Percentiles rank a stretch among this genome's conserved stretches.
Conservation (phyloP, 1,139 yeast genomes). For the Sugiyamaella pinicola region DNA sequence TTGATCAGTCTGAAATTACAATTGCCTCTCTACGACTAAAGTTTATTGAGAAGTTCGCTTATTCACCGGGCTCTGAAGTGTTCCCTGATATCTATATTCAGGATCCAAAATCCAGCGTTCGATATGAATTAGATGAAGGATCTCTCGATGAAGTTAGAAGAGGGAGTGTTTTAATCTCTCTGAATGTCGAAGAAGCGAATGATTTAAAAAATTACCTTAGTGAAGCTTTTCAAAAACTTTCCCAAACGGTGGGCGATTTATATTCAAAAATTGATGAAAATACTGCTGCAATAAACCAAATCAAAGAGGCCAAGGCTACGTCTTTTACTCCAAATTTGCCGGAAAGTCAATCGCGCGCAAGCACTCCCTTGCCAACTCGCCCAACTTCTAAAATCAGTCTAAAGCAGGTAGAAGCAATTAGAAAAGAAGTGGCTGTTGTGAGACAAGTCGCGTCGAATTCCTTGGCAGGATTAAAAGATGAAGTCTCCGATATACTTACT, state of each 20-base stretch:
- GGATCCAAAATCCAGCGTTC: constrained; percentile 59
- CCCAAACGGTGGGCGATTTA: constrained; percentile 42
- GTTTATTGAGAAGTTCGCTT: constrained; percentile 86
- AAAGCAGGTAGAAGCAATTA: constrained; percentile 41
- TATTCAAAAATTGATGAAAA: constrained; percentile 44
- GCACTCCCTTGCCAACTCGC: constrained; percentile 14
- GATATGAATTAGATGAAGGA: constrained; percentile 80
- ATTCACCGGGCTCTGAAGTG: constrained; percentile 65
- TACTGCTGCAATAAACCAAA: constrained; percentile 22
- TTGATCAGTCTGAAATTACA: constrained; percentile 53
- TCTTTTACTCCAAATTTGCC: background rate
- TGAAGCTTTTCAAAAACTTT: constrained; percentile 38
- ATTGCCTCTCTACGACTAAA: constrained; percentile 68
- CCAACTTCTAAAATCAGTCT: constrained; percentile 19
- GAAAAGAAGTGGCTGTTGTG: constrained; percentile 63
- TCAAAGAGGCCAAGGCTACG: constrained; percentile 1
- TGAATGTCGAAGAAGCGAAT: constrained; percentile 49
- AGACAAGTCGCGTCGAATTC: constrained; percentile 59
- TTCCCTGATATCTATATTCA: constrained; percentile 83
- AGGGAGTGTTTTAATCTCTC: constrained; percentile 58
- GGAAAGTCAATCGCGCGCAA: constrained; percentile 4
- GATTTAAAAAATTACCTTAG: constrained; percentile 41
- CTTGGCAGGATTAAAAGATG: constrained; percentile 47
- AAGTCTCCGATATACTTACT: constrained; percentile 50
- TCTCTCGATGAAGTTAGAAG: constrained; percentile 58